Base-by-base conservation (phyloP, 164 flowering plant species). In the Umbilicus rupestris region DNA sequence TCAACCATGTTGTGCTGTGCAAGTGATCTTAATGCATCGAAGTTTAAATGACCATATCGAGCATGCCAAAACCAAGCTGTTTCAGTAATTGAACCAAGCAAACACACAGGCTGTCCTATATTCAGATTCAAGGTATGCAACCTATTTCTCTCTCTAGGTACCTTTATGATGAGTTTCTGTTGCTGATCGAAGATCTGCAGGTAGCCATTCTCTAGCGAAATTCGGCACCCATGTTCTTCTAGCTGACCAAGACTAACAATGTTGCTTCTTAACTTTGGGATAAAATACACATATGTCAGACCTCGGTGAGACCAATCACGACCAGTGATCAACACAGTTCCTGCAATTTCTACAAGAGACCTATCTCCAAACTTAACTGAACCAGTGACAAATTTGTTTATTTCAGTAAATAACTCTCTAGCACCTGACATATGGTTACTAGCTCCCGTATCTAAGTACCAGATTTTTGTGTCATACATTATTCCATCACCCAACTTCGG, bases 371-470 rank as follows among this genome's bases (percentile, higher is more conserved):
- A 47, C 52, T n/a, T 47, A 4, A 47, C 52, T n/a, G 24, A 47
- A n/a, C 24, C 52, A n/a, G 22, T 47, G 22, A 47, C 26, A n/a
- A 10, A 47, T 10, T 47, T 47, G 52, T 47, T 24, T 47, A 47
- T 0, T n/a, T 47, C 5, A 5, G 24, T 47, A n/a, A 47, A 47
- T 10, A 47, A n/a, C 3, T 47, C 52, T 24, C 5, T n/a, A n/a
- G 52, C 52, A 47, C 52, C 52, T 19, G 26, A 19, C 52, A 47
- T 47, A 47, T 47, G 52, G 49, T 47, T 47, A 47, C 26, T 47
- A 47, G 52, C 52, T 47, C 52, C 52, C 6, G 52, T n/a, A n/a
- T 47, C 52, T 4, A 47, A 47, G n/a, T 47, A 47, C 52, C 52
- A 47, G 5, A 47, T 19, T n/a, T 4, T 12, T 12, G 49, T 45